phyloP scores from a whole-genome alignment of 345 rosid genomes.

The Dovyalis caffra region DNA sequence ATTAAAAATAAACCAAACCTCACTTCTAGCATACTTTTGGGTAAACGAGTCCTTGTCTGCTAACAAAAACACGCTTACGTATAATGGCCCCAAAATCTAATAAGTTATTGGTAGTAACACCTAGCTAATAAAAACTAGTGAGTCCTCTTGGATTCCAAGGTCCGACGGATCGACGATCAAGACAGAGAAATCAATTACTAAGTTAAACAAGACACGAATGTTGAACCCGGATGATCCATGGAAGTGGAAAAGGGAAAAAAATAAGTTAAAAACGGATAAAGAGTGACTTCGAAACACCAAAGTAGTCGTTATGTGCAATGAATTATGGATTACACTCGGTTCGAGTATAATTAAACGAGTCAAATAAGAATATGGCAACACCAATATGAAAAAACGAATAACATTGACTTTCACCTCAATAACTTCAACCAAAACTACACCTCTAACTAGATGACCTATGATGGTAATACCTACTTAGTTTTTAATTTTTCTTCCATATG shows the following conservation, averaged over 20 bases:
- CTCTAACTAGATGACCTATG: not conserved
- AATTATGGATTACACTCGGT: too few relatives aligned
- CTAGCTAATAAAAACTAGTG: not conserved
- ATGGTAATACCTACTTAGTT: not conserved
- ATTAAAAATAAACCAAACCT: too few relatives aligned
- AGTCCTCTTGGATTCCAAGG: not conserved
- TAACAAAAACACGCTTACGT: not conserved
- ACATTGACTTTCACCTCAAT: not conserved
- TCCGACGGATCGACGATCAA: not conserved
- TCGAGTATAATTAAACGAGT: too few relatives aligned
- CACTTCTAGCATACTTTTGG: not conserved
- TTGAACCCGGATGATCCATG: not conserved
- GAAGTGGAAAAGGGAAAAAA: not conserved
- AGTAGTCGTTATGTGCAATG: not conserved
- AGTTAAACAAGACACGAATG: not conserved
- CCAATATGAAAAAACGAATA: not conserved
- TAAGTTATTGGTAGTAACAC: too few relatives aligned
- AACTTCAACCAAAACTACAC: not conserved
- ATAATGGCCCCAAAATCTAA: not conserved
- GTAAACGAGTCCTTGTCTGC: not conserved
- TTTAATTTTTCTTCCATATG: not conserved
- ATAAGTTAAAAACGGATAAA: not conserved
- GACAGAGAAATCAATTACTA: not conserved
- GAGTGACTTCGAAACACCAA: not conserved
- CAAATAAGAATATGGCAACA: not conserved